Evolutionary conservation across 192 early-diverging fungal species (phyloP).

Genomic region (Entomortierella lignicola): DNA sequence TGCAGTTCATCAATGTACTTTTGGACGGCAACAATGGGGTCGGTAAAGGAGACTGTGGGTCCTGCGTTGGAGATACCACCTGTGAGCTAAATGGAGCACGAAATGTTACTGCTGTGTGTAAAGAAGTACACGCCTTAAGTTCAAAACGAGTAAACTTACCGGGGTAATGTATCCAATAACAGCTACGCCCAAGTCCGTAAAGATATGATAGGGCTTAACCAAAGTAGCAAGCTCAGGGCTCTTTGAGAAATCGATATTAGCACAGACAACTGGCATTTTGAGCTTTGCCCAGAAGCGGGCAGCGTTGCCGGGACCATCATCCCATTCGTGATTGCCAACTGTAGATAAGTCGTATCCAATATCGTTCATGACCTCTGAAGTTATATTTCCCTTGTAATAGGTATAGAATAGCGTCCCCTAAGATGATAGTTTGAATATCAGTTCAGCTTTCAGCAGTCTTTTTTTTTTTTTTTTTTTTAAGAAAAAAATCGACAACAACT

Average conservation of each 20-base stretch:
- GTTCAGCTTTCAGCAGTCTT: too few relatives aligned
- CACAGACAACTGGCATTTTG: slow-evolving; percentile 70
- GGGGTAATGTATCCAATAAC: slow-evolving; percentile 76
- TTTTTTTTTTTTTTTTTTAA: too few relatives aligned
- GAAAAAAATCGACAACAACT: slow-evolving; percentile 26
- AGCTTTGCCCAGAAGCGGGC: slow-evolving; percentile 65
- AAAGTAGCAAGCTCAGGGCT: slow-evolving; percentile 55
- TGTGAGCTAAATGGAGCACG: slow-evolving; percentile 72
- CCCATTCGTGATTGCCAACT: slow-evolving; percentile 83
- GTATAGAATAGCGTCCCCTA: slow-evolving; percentile 76
- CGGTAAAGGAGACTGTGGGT: slow-evolving; percentile 61
- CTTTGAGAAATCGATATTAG: slow-evolving; percentile 69
- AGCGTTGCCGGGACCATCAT: slow-evolving; percentile 67
- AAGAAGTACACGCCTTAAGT: slow-evolving; percentile 34
- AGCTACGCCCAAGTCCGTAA: slow-evolving; percentile 72
- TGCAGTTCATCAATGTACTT: slow-evolving; percentile 71
- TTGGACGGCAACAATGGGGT: slow-evolving; percentile 71
- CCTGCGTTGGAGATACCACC: slow-evolving; percentile 66
- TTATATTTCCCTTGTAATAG: slow-evolving; percentile 72
- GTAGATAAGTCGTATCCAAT: slow-evolving; percentile 67
- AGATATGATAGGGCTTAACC: slow-evolving; percentile 77
- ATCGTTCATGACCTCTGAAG: slow-evolving; percentile 71
- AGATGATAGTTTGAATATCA: slow-evolving; percentile 49
- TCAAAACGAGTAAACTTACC: too few relatives aligned
- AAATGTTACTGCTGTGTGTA: too few relatives aligned